phyloP scores from a whole-genome alignment of 192 early-diverging fungal genomes.

The Phlyctochytrium arcticum region DNA sequence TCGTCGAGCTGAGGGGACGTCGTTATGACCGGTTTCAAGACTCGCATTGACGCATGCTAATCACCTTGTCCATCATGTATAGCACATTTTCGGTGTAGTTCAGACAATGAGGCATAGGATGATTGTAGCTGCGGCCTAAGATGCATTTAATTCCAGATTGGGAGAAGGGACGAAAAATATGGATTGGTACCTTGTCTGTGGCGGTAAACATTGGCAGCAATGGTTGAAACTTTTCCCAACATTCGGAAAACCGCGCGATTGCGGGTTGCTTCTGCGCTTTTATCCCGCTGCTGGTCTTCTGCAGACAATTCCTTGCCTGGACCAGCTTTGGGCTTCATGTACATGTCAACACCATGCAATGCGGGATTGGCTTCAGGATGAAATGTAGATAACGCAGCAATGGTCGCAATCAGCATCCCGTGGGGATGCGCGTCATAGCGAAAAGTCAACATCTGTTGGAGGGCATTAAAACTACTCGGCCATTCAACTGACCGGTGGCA shows the following conservation, averaged over 20 bases:
- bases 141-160: background rate
- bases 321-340: slow-evolving; percentile 34
- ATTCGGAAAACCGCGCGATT: slow-evolving; percentile 59
- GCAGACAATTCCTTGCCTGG: slow-evolving; percentile 11
- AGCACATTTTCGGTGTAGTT: slow-evolving; percentile 44
- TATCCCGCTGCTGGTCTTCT: slow-evolving; percentile 17
- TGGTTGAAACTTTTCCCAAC: slow-evolving; percentile 60
- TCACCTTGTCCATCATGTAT: slow-evolving; percentile 45
- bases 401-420: slow-evolving; percentile 60
- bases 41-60: background rate
- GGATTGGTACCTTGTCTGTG: slow-evolving; percentile 49
- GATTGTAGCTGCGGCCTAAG: slow-evolving; percentile 39
- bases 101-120: slow-evolving; percentile 34
- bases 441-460: slow-evolving; percentile 54
- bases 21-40: background rate
- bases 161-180: too few species aligned
- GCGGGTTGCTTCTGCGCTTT: slow-evolving; percentile 24
- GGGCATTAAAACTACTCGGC: background rate
- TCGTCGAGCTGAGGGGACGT: slow-evolving; percentile 27
- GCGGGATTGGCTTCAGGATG: slow-evolving; percentile 70
- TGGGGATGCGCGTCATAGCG: slow-evolving; percentile 66
- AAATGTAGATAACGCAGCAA: slow-evolving; percentile 61
- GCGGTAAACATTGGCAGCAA: slow-evolving; percentile 58
- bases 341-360: slow-evolving; percentile 46
- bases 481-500: background rate